Percentiles rank a stretch among this genome's conserved stretches.
These are phyloP conservation scores for Diaporthe vaccinii DNA, from an alignment of 2,329 filamentous ascomycete genomes.

Conservation along the genomic window DNA sequence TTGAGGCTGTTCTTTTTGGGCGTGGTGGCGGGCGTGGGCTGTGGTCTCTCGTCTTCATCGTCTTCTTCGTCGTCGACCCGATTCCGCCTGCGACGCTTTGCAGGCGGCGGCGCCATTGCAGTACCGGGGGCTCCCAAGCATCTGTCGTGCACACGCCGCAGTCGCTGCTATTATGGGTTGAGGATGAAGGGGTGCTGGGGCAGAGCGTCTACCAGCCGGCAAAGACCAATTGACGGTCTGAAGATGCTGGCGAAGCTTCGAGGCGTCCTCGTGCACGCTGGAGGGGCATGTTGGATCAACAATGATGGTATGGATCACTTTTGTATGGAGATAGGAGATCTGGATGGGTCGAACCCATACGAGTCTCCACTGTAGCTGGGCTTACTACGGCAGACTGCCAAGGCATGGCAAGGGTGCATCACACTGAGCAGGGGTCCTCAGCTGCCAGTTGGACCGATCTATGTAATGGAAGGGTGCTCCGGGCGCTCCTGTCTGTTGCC, in stretches of 20 bases:
- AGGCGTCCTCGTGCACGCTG: neutral
- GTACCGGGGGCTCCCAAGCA: constrained; percentile 43
- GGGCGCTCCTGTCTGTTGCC: neutral
- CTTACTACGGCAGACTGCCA: neutral
- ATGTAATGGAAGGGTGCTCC: neutral
- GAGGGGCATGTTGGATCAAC: neutral
- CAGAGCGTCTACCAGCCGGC: no score
- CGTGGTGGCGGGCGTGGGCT: constrained; percentile 34
- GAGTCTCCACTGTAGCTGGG: constrained; percentile 7
- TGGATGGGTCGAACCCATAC: neutral
- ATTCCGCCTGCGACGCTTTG: constrained; percentile 72
- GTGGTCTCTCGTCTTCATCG: constrained; percentile 56
- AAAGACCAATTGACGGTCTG: neutral
- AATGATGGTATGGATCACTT: constrained; percentile 16
- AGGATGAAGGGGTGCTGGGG: neutral
- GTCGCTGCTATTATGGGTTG: neutral
- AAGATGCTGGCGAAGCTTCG: constrained; percentile 3
- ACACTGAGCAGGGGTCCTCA: neutral
- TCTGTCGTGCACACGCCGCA: constrained; percentile 24
- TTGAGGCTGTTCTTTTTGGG: constrained; percentile 61
- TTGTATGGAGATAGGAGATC: neutral
- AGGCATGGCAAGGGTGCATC: neutral
- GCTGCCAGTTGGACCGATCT: neutral
- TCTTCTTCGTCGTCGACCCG: constrained; percentile 65
- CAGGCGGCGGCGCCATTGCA: constrained; percentile 69